Percentiles rank a stretch among this genome's conserved stretches.
Evolutionary conservation across 1,139 yeast genomes (phyloP).

Genomic region (Chernovozyma aurita): DNA sequence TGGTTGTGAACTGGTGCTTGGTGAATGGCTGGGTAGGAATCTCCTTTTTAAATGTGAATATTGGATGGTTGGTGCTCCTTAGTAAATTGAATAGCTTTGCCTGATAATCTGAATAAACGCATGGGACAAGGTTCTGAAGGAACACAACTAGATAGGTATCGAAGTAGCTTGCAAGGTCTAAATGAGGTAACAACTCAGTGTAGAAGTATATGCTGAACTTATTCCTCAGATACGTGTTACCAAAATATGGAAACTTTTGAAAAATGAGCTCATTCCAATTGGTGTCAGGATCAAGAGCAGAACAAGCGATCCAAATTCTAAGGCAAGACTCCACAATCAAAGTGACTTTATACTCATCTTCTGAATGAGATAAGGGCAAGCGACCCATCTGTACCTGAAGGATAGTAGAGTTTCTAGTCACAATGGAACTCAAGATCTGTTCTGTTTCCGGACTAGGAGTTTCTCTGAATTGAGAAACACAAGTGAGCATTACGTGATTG

Average conservation of each 20-base stretch:
- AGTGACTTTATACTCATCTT: conserved; percentile 20
- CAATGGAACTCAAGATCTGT: neutral
- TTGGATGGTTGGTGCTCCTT: neutral
- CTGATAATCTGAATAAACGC: conserved; percentile 2
- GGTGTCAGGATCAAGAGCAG: conserved; percentile 14
- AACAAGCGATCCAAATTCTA: conserved; percentile 25
- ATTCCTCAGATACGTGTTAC: conserved; percentile 35
- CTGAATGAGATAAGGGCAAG: conserved; percentile 25
- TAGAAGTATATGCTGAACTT: conserved; percentile 29
- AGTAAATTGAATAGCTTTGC: conserved; percentile 2
- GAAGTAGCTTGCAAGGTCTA: conserved; percentile 2
- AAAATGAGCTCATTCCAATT: conserved; percentile 37
- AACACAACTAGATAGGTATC: conserved; percentile 5
- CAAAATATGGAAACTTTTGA: conserved; percentile 39
- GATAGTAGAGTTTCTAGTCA: conserved; percentile 10
- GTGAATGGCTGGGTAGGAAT: neutral
- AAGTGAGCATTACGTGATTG: neutral
- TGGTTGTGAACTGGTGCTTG: conserved; percentile 15
- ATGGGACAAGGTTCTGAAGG: conserved; percentile 4
- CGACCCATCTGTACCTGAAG: conserved; percentile 32
- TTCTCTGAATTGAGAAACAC: neutral
- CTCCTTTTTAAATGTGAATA: conserved; percentile 4
- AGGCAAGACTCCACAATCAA: conserved; percentile 24
- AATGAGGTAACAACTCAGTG: conserved; percentile 18
- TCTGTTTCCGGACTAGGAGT: neutral